Base-by-base conservation (phyloP, 2,329 filamentous ascomycete species). In the Aspergillus pseudonomiae region DNA sequence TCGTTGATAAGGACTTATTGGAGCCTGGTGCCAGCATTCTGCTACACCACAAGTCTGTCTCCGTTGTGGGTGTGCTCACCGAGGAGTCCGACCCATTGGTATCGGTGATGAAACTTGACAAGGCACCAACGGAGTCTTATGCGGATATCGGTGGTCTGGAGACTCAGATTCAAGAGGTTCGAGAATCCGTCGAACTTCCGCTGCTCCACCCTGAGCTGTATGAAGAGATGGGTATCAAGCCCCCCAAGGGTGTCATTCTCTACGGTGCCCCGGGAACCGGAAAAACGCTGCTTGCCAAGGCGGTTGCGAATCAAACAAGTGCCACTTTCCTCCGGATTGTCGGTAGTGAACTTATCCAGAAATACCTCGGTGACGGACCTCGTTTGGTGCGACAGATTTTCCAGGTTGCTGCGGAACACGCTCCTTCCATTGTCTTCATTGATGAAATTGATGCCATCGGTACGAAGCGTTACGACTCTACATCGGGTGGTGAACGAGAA, bases 181-280 rank as follows among this genome's bases (percentile, higher is more conserved):
- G 95, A 70, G 95, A 99, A 83, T 96, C 95, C 1, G 95, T 99
- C 63, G 95, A 99, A 82, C 81, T 99, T 73, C 95, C 95, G 6
- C 84, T 99, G 67, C 85, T 99, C 64, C 95, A 99, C 77, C 95
- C 95, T 0, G 95, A 99, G 81, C 83, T 99, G 59, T 99, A 99
- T 81, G 95, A 99, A 80, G 95, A 99, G 84, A 99, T 99, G 95
- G 95, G 95, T 75, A 98, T 99, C 86, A 99, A 99, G 81, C 95
- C 95, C 5, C 95, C 95, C 65, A 99, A 99, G 86, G 95, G 95
- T 86, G 95, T 99, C 72, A 99, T 99, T 74, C 89, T 99, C 30
- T 99, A 99, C 78, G 95, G 95, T 82, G 93, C 93, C 6, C 95
- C 95, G 0, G 95, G 95, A 79, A 99, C 95, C 10, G 95, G 95